Conservation (phyloP, 306 rosid species). For the Cicer cuneatum region DNA sequence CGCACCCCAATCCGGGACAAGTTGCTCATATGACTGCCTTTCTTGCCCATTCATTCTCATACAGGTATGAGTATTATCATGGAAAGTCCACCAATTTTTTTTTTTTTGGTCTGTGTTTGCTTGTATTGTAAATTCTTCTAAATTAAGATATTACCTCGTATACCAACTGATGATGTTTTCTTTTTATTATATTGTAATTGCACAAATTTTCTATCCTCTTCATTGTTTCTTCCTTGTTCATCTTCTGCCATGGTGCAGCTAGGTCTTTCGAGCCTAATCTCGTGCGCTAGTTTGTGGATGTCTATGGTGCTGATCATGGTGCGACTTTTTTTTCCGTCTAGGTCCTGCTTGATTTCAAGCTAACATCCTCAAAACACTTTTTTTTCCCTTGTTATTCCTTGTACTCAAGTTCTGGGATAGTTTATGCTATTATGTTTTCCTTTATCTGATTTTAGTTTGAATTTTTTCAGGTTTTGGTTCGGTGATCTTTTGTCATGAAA, state of each 20-base stretch:
- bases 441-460: constrained; percentile 29
- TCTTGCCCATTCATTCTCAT: constrained; percentile 29
- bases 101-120: not conserved
- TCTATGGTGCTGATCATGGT: constrained; percentile 30
- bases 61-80: constrained; percentile 41
- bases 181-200: constrained; percentile 36
- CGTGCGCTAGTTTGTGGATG: constrained; percentile 36
- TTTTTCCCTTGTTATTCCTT: not conserved
- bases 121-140: not conserved
- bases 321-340: constrained; percentile 24
- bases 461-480: constrained; percentile 43
- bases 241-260: constrained; percentile 48
- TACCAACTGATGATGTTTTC: constrained; percentile 38
- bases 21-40: constrained; percentile 41
- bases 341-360: constrained; percentile 38
- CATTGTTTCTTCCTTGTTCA: constrained; percentile 50
- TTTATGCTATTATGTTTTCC: not conserved
- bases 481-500: constrained; percentile 22
- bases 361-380: constrained; percentile 5
- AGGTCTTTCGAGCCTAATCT: constrained; percentile 57
- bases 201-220: constrained; percentile 42
- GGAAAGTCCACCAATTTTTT: constrained; percentile 10
- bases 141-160: constrained; percentile 14
- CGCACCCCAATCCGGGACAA: constrained; percentile 41
- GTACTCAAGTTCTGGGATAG: constrained; percentile 1